Percentiles rank a stretch among this genome's conserved stretches.
Conservation (phyloP, 768 basidiomycete genomes). For the Russula sp. region DNA sequence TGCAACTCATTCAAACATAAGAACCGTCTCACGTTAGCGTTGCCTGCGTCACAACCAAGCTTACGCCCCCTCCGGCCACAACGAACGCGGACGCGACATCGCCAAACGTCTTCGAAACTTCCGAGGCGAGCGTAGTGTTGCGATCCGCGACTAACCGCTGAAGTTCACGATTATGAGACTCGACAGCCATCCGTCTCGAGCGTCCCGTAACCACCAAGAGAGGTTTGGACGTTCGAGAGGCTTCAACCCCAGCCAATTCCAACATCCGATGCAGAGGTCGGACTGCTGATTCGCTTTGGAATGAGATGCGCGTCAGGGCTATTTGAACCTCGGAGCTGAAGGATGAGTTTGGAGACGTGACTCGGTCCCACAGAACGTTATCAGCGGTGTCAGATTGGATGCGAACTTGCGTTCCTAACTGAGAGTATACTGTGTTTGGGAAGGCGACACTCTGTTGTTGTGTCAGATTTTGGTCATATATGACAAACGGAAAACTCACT, state of each 20-base stretch:
- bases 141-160: constrained; percentile 37
- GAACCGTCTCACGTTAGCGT: constrained; percentile 2
- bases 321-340: constrained; percentile 27
- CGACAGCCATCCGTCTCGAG: constrained; percentile 59
- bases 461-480: constrained; percentile 5
- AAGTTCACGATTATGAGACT: constrained; percentile 55
- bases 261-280: constrained; percentile 51
- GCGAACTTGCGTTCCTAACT: constrained; percentile 52
- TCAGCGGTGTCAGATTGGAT: constrained; percentile 81
- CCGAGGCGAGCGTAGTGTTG: constrained; percentile 40
- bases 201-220: constrained; percentile 66
- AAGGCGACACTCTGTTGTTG: constrained; percentile 38
- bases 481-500: constrained; percentile 24
- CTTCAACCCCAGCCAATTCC: constrained; percentile 32
- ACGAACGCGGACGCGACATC: constrained; percentile 69
- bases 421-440: constrained; percentile 68
- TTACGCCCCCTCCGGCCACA: constrained; percentile 41
- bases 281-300: constrained; percentile 42
- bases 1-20: not conserved
- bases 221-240: constrained; percentile 33
- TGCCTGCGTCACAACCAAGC: constrained; percentile 53
- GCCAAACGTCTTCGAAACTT: constrained; percentile 65
- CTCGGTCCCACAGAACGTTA: constrained; percentile 65
- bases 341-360: constrained; percentile 31
- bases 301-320: constrained; percentile 59